Evolutionary conservation across 495 filamentous ascomycete species (phyloP).

Genomic region (Penicillium angulare): DNA sequence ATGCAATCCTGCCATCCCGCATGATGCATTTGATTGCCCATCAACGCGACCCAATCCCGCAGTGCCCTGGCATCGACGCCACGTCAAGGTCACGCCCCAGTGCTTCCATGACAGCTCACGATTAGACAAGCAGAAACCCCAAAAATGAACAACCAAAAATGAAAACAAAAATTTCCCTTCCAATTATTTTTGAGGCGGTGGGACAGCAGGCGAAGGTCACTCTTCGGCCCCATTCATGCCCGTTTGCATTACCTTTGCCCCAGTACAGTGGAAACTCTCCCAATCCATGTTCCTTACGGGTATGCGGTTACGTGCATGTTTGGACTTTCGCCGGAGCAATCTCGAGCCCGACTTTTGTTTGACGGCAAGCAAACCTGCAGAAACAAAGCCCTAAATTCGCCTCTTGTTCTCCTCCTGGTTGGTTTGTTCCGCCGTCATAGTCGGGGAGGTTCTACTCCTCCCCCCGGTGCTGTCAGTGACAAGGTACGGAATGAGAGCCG

Average conservation of each 20-base stretch:
- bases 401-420: conserved; percentile 6
- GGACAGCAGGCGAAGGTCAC: conserved; percentile 4
- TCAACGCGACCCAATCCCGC: conserved; percentile 20
- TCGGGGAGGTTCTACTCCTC: conserved; percentile 22
- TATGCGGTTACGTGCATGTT: conserved; percentile 30
- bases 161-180: background rate
- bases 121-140: conserved; percentile 10
- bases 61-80: conserved; percentile 19
- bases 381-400: conserved; percentile 22
- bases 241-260: conserved; percentile 8
- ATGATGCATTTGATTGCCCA: conserved; percentile 27
- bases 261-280: conserved; percentile 4
- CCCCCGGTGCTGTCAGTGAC: conserved; percentile 17
- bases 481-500: conserved; percentile 5
- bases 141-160: background rate
- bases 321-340: conserved; percentile 24
- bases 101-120: conserved; percentile 16
- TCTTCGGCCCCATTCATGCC: conserved; percentile 13
- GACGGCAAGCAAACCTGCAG: conserved; percentile 31
- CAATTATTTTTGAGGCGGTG: conserved; percentile 5
- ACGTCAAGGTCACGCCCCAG: conserved; percentile 22
- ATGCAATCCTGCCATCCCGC: conserved; percentile 34
- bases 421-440: conserved; percentile 14
- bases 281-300: conserved; percentile 29
- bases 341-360: conserved; percentile 27